Evolutionary conservation across 768 basidiomycete genomes (phyloP), one percentile per base, ranked within the genome.

Genomic region (Lactarius pseudohatsudake): DNA sequence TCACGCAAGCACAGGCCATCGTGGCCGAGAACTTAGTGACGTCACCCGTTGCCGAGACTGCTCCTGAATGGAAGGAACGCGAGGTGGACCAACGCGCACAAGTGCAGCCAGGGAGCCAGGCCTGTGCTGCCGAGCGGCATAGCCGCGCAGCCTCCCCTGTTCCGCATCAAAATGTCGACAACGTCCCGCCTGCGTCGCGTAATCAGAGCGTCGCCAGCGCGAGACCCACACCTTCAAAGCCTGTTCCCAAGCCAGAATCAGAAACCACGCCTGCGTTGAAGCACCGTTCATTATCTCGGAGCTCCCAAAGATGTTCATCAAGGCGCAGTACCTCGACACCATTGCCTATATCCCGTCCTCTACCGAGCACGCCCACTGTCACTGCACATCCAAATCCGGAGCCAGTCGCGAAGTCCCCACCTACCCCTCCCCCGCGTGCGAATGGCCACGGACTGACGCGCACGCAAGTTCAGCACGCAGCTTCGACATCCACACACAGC

Each of bases 261-360:
- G 60, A 38, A 11, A 16, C 57, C n/a, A 30, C 57, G 22, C 26
- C 34, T 18, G 7, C 28, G 41, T 32, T 34, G 26, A 67, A 56
- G 53, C 30, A 22, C 26, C 59, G 59, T 28, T 56, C 61, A 4
- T n/a, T 18, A 20, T 67, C 67, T 20, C 59, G 38, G 30, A 11
- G 50, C 28, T 47, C 62, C 10, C 41, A 63, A 40, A 63, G 26
- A 41, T 38, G 22, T 30, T 45, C 7, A 8, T 16, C 65, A 18
- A 18, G 61, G 32, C 65, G 68, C 36, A 69, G 68, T 36, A 26
- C 61, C 22, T 69, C 68, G 5, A 62, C 65, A 4, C 65, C 68
- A 4, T 20, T 67, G 6, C 68, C 65, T 10, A 43, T 66, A 30
- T 57, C 68, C 4, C 69, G 69, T 40, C 69, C 69, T 28, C 64